A percentile compares a stretch with the other conserved stretches of the same genome.
phyloP scores from a whole-genome alignment of 2,329 filamentous ascomycete genomes.

The Hortaea sp. region DNA sequence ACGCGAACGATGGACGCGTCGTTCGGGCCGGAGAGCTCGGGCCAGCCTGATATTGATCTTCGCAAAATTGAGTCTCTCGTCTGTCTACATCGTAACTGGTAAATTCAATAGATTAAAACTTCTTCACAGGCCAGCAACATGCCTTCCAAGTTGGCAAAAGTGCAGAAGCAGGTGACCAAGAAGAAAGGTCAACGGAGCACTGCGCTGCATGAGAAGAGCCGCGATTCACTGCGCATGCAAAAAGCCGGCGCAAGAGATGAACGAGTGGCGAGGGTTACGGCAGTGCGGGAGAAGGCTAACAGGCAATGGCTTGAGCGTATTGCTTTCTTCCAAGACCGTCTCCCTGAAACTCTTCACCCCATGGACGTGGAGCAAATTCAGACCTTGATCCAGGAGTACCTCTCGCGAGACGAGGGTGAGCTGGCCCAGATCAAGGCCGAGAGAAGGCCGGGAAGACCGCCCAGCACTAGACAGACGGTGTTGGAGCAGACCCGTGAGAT shows the following conservation, averaged over 20 bases:
- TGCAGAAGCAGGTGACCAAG: slow-evolving; percentile 83
- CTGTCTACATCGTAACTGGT: background rate
- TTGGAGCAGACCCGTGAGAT: slow-evolving; percentile 59
- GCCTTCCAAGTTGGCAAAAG: slow-evolving; percentile 66
- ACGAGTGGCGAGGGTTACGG: slow-evolving; percentile 62
- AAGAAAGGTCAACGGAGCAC: slow-evolving; percentile 68
- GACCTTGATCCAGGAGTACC: slow-evolving; percentile 33
- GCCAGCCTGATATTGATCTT: too few relatives aligned
- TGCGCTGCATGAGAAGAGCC: slow-evolving; percentile 75
- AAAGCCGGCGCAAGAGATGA: slow-evolving; percentile 73
- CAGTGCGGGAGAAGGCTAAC: slow-evolving; percentile 63
- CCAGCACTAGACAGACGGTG: slow-evolving; percentile 66
- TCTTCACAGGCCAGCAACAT: slow-evolving; percentile 35
- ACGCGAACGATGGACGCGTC: too few relatives aligned
- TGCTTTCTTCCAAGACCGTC: slow-evolving; percentile 54
- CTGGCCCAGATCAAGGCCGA: slow-evolving; percentile 54
- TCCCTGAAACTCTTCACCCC: slow-evolving; percentile 29
- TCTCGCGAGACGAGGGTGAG: slow-evolving; percentile 61
- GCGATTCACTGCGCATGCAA: slow-evolving; percentile 73
- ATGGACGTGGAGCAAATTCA: slow-evolving; percentile 50
- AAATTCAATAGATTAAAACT: background rate
- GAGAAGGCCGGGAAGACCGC: slow-evolving; percentile 68
- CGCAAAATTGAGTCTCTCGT: background rate
- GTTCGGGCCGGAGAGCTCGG: too few relatives aligned
- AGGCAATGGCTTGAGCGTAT: slow-evolving; percentile 53